Conservation (phyloP, 129 eudicot species). For the Lactuca saligna region DNA sequence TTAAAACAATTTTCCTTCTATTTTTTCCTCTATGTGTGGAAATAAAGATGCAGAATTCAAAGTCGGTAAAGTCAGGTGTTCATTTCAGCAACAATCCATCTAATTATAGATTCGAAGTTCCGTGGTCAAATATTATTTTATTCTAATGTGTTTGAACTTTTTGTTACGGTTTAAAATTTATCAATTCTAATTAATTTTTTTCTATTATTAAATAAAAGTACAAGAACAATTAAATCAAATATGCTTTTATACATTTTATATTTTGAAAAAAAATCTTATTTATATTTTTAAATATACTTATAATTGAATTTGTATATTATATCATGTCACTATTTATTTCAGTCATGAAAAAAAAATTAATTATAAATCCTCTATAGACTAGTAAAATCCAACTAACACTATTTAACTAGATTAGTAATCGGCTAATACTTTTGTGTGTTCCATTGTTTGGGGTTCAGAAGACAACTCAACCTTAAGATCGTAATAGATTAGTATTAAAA, state of each 20-base stretch:
- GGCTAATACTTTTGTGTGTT: slow-evolving; percentile 11
- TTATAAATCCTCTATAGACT: background rate
- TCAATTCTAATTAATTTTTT: no score
- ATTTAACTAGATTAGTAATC: background rate
- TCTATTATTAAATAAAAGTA: no score
- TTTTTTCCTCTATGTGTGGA: slow-evolving; percentile 1
- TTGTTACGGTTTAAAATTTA: background rate
- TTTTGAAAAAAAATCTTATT: no score
- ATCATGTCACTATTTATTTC: background rate
- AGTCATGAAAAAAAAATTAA: background rate
- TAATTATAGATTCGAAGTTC: slow-evolving; percentile 19
- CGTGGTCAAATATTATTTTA: slow-evolving; percentile 48
- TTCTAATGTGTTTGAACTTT: slow-evolving; percentile 3
- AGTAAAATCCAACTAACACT: background rate
- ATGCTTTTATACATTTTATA: no score
- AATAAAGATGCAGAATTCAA: slow-evolving; percentile 19
- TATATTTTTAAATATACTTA: no score
- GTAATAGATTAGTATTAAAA: slow-evolving; percentile 3
- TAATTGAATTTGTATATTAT: background rate
- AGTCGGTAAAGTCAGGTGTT: slow-evolving; percentile 41
- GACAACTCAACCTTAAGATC: slow-evolving; percentile 23
- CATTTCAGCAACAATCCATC: slow-evolving; percentile 35
- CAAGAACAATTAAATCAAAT: no score
- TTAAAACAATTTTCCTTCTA: no score
- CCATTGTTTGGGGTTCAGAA: slow-evolving; percentile 30